Percentiles rank a stretch among this genome's conserved stretches.
These are phyloP conservation scores for Candida krabiensis DNA, from an alignment of 805 yeast genomes.

Conservation along the genomic window DNA sequence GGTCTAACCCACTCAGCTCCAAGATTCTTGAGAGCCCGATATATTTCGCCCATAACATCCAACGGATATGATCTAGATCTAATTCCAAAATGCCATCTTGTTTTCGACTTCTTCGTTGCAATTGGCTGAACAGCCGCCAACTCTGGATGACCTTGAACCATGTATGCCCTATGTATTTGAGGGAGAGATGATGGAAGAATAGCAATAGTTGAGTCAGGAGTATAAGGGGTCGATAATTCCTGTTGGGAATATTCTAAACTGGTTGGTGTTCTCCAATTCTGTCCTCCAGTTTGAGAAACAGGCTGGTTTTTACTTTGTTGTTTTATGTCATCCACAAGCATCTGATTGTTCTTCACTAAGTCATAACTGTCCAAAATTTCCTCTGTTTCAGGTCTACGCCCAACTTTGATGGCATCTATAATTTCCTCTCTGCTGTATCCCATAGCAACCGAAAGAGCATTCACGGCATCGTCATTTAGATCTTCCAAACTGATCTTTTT, in stretches of 20 bases:
- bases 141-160: constrained; percentile 50
- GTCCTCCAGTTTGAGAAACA: constrained; percentile 8
- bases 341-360: constrained; percentile 75
- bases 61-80: constrained; percentile 93
- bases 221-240: constrained; percentile 36
- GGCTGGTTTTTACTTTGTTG: constrained; percentile 19
- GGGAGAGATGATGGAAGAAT: constrained; percentile 93
- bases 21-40: constrained; percentile 85
- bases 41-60: constrained; percentile 98
- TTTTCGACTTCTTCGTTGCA: constrained; percentile 78
- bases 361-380: constrained; percentile 87
- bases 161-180: constrained; percentile 88
- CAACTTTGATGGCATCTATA: constrained; percentile 54
- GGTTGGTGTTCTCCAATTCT: constrained; percentile 33
- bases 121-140: constrained; percentile 42
- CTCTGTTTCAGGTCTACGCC: constrained; percentile 48
- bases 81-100: constrained; percentile 98
- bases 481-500: constrained; percentile 35
- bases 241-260: constrained; percentile 27
- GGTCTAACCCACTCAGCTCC: constrained; percentile 99
- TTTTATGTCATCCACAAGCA: constrained; percentile 66
- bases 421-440: constrained; percentile 88
- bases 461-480: constrained; percentile 74
- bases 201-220: constrained; percentile 82
- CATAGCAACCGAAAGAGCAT: constrained; percentile 76